Evolutionary conservation across 148 eudicot genomes (phyloP).

Genomic region (Linanthus parryae): DNA sequence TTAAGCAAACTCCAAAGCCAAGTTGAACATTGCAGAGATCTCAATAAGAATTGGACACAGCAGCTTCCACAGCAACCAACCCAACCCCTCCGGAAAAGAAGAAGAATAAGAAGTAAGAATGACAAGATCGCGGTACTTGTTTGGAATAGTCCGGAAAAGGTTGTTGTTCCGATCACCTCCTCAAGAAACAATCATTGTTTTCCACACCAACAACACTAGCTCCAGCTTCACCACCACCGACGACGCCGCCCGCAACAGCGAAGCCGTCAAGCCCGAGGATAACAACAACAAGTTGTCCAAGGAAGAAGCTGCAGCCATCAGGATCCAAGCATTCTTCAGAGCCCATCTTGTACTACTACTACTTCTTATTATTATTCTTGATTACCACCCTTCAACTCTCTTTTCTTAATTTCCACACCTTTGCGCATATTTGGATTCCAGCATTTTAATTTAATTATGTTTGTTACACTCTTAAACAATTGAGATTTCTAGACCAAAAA

Average conservation of each 20-base stretch:
- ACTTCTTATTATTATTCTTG: not conserved
- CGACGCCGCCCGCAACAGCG: constrained; percentile 24
- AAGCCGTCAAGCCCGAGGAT: constrained; percentile 15
- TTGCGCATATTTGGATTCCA: no score
- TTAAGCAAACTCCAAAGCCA: no score
- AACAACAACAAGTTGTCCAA: constrained; percentile 19
- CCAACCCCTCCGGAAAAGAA: not conserved
- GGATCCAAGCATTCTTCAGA: constrained; percentile 69
- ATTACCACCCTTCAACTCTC: not conserved
- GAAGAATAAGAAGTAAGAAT: not conserved
- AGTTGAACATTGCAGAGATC: no score
- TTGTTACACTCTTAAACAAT: not conserved
- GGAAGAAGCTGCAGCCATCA: constrained; percentile 51
- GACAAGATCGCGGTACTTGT: constrained; percentile 28
- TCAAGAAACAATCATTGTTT: constrained; percentile 34
- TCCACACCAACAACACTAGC: constrained; percentile 56
- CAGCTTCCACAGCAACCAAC: not conserved
- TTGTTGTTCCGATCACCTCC: constrained; percentile 23
- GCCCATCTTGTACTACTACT: constrained; percentile 55
- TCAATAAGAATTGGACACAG: no score
- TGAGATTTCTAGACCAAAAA: not conserved
- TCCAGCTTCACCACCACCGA: constrained; percentile 20
- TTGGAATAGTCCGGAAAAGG: constrained; percentile 35
- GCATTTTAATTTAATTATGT: not conserved
- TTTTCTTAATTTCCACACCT: no score